Conservation (phyloP, 345 rosid genomes). For the Gossypium mustelinum region DNA sequence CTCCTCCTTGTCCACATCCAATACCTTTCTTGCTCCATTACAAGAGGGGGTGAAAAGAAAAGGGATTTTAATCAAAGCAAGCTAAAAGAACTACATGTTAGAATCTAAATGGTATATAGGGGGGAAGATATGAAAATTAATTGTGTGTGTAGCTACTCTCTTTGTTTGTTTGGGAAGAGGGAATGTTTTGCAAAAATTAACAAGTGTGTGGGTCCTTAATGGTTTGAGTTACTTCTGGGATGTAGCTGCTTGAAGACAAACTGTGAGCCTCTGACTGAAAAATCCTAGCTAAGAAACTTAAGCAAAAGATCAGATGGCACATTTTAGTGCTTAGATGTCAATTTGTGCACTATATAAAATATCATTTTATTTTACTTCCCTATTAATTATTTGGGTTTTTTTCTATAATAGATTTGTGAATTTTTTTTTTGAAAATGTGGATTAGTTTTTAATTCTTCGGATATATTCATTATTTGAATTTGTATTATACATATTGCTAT, state of each 20-base stretch:
- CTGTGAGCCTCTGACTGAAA: slow-evolving; percentile 30
- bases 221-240: slow-evolving; percentile 14
- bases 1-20: slow-evolving; percentile 53
- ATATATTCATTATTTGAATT: too few relatives aligned
- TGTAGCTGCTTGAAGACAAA: slow-evolving; percentile 22
- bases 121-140: slow-evolving; percentile 30
- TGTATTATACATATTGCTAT: too few relatives aligned
- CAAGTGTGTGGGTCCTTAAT: slow-evolving; percentile 15
- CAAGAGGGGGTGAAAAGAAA: not conserved
- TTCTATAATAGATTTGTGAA: too few relatives aligned
- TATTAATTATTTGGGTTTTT: not conserved
- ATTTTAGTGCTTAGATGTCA: slow-evolving; percentile 16
- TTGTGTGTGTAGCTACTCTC: slow-evolving; percentile 26
- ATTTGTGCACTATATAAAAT: not conserved
- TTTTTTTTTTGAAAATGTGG: too few relatives aligned
- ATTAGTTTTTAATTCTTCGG: too few relatives aligned
- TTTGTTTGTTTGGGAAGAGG: slow-evolving; percentile 16
- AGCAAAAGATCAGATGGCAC: slow-evolving; percentile 14
- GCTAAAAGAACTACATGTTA: not conserved
- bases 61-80: not conserved
- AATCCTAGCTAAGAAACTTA: slow-evolving; percentile 21
- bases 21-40: slow-evolving; percentile 38
- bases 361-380: not conserved
- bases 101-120: slow-evolving; percentile 1
- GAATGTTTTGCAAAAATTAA: slow-evolving; percentile 12